phyloP scores from a whole-genome alignment of 148 eudicot species.

The Fagopyrum esculentum region DNA sequence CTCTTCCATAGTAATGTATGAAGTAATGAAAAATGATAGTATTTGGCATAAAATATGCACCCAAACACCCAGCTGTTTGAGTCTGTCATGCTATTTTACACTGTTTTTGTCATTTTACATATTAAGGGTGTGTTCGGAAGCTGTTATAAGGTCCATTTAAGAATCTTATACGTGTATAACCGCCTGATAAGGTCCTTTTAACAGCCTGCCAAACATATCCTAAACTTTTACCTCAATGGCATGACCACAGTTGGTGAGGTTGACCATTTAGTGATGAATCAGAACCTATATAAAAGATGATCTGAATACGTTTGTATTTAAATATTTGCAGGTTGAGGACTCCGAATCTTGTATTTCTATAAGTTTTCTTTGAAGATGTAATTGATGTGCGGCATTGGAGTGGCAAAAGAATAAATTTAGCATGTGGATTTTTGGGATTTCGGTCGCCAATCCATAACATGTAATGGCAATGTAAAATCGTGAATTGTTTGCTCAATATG shows the following conservation, averaged over 20 bases:
- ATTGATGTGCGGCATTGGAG: background rate
- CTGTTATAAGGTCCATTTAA: too few relatives aligned
- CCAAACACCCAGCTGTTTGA: background rate
- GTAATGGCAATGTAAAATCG: background rate
- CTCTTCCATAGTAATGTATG: background rate
- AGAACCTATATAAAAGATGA: background rate
- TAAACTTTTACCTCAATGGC: background rate
- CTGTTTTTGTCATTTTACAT: background rate
- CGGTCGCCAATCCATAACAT: background rate
- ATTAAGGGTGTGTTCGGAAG: too few relatives aligned
- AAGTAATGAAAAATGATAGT: background rate
- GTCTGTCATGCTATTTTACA: background rate
- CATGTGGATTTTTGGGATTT: background rate
- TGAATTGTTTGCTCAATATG: conserved; percentile 1
- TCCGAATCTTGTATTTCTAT: background rate
- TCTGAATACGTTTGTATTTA: background rate
- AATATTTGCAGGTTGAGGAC: conserved; percentile 5
- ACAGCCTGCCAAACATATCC: too few relatives aligned
- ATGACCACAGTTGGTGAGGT: background rate
- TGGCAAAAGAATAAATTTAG: background rate
- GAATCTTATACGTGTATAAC: too few relatives aligned
- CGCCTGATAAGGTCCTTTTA: too few relatives aligned
- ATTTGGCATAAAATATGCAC: background rate
- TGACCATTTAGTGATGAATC: background rate
- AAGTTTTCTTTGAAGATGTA: background rate